A percentile compares a stretch with the other conserved stretches of the same genome.
Conservation (phyloP, 345 rosid species). For the Excoecaria cochinchinensis region DNA sequence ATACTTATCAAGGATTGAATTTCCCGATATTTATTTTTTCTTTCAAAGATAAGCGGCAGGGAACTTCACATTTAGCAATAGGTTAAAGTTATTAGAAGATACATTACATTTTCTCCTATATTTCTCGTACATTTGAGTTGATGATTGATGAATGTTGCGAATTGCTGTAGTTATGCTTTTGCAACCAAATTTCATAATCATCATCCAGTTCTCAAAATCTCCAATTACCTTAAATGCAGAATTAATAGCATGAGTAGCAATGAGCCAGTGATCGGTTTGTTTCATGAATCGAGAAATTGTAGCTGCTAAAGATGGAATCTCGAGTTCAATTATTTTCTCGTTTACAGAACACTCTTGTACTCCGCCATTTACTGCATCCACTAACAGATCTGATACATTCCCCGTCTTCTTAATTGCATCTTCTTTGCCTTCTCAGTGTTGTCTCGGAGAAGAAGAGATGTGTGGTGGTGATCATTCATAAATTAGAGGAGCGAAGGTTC, state of each 20-base stretch:
- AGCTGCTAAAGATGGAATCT: slow-evolving; percentile 61
- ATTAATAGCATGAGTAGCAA: slow-evolving; percentile 68
- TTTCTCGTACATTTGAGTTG: background rate
- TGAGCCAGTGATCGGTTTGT: slow-evolving; percentile 85
- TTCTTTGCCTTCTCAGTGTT: slow-evolving; percentile 69
- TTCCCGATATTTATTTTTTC: no score
- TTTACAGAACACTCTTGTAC: slow-evolving; percentile 65
- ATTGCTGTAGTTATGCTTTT: slow-evolving; percentile 77
- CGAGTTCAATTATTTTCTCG: slow-evolving; percentile 80
- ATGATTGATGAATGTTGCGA: slow-evolving; percentile 53
- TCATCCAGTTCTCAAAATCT: slow-evolving; percentile 97
- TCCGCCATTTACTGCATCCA: slow-evolving; percentile 78
- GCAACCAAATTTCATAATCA: slow-evolving; percentile 87
- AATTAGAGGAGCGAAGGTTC: slow-evolving; percentile 64
- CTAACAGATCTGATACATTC: slow-evolving; percentile 67
- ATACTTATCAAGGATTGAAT: no score
- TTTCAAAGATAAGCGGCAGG: background rate
- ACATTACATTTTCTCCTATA: background rate
- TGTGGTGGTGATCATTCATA: slow-evolving; percentile 55
- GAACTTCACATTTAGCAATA: background rate
- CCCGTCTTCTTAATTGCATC: slow-evolving; percentile 63
- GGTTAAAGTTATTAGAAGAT: background rate
- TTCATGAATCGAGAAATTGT: slow-evolving; percentile 60
- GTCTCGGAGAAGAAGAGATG: slow-evolving; percentile 61
- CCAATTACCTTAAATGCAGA: slow-evolving; percentile 62